Conservation (phyloP, 371 early-diverging fungal species). For the Choanephora cucurbitarum region DNA sequence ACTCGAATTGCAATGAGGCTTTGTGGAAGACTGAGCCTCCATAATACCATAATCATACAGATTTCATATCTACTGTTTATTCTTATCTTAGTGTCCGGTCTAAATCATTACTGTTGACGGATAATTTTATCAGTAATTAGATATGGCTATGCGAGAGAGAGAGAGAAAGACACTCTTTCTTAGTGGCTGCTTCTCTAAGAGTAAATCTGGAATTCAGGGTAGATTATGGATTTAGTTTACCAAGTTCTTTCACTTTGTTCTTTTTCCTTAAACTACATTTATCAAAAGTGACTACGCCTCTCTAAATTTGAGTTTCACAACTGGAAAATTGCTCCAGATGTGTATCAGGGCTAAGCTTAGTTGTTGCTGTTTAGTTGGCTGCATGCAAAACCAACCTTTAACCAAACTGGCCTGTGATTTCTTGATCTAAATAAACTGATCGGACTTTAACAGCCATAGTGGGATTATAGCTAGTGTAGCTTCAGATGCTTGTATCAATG, state of each 20-base stretch:
- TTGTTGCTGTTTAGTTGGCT: neutral
- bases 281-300: neutral
- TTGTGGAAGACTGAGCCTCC: too few relatives aligned
- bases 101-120: too few relatives aligned
- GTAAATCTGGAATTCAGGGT: too few relatives aligned
- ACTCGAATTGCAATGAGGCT: too few relatives aligned
- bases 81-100: too few relatives aligned
- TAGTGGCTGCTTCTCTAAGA: too few relatives aligned
- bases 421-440: neutral
- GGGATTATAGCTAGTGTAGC: neutral
- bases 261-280: neutral
- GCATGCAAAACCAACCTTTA: neutral
- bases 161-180: too few relatives aligned
- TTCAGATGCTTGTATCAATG: neutral
- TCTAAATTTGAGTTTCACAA: neutral
- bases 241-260: neutral
- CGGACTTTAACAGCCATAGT: neutral
- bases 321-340: neutral
- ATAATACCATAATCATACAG: too few relatives aligned
- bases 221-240: neutral
- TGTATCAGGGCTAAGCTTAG: neutral
- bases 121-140: too few relatives aligned
- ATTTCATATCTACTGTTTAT: too few relatives aligned
- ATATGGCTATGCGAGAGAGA: too few relatives aligned
- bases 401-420: neutral